Conservation (phyloP, 2,329 filamentous ascomycete species). For the Alternaria alternata region DNA sequence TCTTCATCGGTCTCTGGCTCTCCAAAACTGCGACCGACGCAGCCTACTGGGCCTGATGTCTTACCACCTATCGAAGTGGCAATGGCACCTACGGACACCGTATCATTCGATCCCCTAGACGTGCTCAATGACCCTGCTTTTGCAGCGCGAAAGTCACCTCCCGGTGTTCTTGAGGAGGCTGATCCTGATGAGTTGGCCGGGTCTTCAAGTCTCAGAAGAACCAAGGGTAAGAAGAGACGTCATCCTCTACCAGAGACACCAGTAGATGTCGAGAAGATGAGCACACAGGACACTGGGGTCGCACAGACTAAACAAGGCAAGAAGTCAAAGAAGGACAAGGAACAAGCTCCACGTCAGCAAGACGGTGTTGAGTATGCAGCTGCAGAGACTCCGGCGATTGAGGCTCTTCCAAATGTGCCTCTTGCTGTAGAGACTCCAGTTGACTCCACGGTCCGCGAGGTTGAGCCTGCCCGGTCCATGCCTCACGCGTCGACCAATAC, state of each 20-base stretch:
- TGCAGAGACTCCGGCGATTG: constrained; percentile 44
- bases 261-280: background rate
- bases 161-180: constrained; percentile 46
- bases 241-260: constrained; percentile 18
- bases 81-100: constrained; percentile 41
- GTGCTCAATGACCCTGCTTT: constrained; percentile 50
- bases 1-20: constrained; percentile 40
- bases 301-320: constrained; percentile 35
- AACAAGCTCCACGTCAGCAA: constrained; percentile 33
- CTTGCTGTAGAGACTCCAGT: constrained; percentile 44
- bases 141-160: constrained; percentile 42
- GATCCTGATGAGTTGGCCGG: constrained; percentile 48
- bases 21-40: constrained; percentile 30
- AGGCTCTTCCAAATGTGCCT: constrained; percentile 42
- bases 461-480: constrained; percentile 20
- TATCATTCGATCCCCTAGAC: constrained; percentile 49
- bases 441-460: constrained; percentile 31
- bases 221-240: constrained; percentile 55
- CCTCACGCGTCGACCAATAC: constrained; percentile 9
- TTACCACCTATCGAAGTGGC: constrained; percentile 47
- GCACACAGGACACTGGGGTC: constrained; percentile 6
- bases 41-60: constrained; percentile 30
- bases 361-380: constrained; percentile 40
- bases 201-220: constrained; percentile 56
- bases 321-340: constrained; percentile 43